These are phyloP conservation scores for Diaporthe amygdali DNA, from an alignment of 2,329 filamentous ascomycete species.

Conservation along the genomic window DNA sequence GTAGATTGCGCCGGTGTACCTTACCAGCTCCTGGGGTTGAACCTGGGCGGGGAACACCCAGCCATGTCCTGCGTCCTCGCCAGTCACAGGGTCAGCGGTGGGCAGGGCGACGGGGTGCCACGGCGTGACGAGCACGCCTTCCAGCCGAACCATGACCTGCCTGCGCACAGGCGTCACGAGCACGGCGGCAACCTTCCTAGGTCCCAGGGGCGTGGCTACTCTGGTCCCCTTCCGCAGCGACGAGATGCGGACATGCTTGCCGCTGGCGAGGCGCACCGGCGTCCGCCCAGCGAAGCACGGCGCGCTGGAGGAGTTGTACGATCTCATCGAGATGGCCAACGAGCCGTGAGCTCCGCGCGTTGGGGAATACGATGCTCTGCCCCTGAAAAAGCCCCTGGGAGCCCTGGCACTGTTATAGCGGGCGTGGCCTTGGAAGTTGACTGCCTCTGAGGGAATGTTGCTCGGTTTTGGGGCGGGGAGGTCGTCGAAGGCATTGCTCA, in stretches of 20 bases:
- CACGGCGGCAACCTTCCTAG: conserved; percentile 54
- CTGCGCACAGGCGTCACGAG: conserved; percentile 52
- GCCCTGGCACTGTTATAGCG: neutral
- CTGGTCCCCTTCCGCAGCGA: conserved; percentile 49
- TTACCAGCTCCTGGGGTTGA: conserved; percentile 33
- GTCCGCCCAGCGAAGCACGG: conserved; percentile 61
- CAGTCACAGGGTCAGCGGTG: neutral
- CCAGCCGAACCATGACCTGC: conserved; percentile 50
- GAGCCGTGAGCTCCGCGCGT: neutral
- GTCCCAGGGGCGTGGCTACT: conserved; percentile 56
- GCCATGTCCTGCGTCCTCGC: conserved; percentile 28
- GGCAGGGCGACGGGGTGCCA: conserved; percentile 60
- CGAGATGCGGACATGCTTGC: conserved; percentile 44
- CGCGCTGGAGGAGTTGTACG: conserved; percentile 46
- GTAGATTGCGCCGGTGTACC: conserved; percentile 59
- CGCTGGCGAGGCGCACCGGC: conserved; percentile 49
- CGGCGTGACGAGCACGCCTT: conserved; percentile 56
- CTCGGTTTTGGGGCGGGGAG: conserved; percentile 50
- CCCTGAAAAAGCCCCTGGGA: too few species aligned
- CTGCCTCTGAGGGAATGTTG: conserved; percentile 10
- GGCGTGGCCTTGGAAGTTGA: too few species aligned
- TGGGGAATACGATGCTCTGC: conserved; percentile 26
- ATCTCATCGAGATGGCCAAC: conserved; percentile 42
- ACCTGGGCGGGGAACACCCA: conserved; percentile 55
- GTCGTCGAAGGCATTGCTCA: conserved; percentile 55